Base-by-base conservation (phyloP, 257 asterid species). In the Primulina eburnea region DNA sequence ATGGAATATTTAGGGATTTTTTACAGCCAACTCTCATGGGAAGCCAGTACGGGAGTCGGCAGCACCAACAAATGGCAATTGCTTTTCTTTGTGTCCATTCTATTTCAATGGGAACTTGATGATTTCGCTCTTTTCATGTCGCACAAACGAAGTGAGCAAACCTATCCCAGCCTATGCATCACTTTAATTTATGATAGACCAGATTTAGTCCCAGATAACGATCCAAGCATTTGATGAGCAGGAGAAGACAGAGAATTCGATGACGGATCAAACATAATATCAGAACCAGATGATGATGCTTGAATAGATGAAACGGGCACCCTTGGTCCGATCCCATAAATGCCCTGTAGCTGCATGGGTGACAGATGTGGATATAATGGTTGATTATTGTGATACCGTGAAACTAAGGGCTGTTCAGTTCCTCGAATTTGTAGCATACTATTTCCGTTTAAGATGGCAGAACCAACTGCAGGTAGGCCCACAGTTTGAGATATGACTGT, bases 251-350 rank as follows among this genome's bases (percentile, higher is more conserved):
- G 87, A 57, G 87, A 74, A 73, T 74, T 78, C 53, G 79, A 34
- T 7, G 83, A 50, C 53, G 80, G 62, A 67, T 68, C 70, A 70
- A 79, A 81, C 76, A 69, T 65, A 32, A 75, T 63, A 75, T 37
- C 73, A 12, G 84, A 67, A 38, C 82, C 28, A n/a, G 92, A 75
- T 14, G 86, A 21, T 17, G 89, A 75, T 4, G 88, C 85, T 58
- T 86, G 86, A 11, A 82, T 70, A 5, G 89, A 81, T 20, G 92
- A 80, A 14, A 78, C 80, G 18, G 92, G 88, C 38, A 80, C 62
- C 68, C 88, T 71, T 2, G 81, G 86, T 37, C 86, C 88, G 50
- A 78, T 74, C 37, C 89, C 84, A 59, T 82, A 80, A 74, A 86
- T 75, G 2, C 83, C 79, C 65, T 86, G 88, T 37, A 80, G 89